These are phyloP conservation scores for Przewalskia tangutica DNA, from an alignment of 257 asterid genomes.

Conservation along the genomic window DNA sequence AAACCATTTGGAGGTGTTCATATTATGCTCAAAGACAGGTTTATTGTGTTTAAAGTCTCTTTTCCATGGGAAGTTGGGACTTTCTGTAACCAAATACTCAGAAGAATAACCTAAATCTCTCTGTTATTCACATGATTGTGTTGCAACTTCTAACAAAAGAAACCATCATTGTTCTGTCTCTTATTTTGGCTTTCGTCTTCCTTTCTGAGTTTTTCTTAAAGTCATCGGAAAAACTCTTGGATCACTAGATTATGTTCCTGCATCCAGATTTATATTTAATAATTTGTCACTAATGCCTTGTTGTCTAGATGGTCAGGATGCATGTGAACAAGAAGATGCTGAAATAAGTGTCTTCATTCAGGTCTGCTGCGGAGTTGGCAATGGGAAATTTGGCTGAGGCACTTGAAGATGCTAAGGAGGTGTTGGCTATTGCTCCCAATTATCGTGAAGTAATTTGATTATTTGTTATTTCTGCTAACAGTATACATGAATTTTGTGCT, in stretches of 20 bases:
- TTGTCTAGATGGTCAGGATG: neutral
- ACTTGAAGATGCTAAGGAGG: constrained; percentile 63
- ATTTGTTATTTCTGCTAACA: neutral
- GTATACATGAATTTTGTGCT: neutral
- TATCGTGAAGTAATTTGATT: constrained; percentile 45
- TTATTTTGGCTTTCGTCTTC: neutral
- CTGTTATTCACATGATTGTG: neutral
- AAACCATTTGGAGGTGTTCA: constrained; percentile 76
- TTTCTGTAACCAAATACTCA: neutral
- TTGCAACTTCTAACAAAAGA: neutral
- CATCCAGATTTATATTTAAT: neutral
- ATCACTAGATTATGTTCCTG: neutral
- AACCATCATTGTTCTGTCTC: neutral
- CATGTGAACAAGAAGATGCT: constrained; percentile 5
- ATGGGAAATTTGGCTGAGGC: constrained; percentile 54
- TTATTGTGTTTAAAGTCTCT: constrained; percentile 11
- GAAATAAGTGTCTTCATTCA: constrained; percentile 18
- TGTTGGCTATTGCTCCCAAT: constrained; percentile 47
- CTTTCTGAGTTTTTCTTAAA: neutral
- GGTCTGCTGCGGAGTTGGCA: constrained; percentile 64
- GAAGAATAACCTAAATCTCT: neutral
- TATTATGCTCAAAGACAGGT: constrained; percentile 62
- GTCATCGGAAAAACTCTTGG: neutral
- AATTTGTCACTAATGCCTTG: neutral
- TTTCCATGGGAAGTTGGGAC: neutral